phyloP scores from a whole-genome alignment of 805 yeast species.

The Saccharomycopsis lassenensis region DNA sequence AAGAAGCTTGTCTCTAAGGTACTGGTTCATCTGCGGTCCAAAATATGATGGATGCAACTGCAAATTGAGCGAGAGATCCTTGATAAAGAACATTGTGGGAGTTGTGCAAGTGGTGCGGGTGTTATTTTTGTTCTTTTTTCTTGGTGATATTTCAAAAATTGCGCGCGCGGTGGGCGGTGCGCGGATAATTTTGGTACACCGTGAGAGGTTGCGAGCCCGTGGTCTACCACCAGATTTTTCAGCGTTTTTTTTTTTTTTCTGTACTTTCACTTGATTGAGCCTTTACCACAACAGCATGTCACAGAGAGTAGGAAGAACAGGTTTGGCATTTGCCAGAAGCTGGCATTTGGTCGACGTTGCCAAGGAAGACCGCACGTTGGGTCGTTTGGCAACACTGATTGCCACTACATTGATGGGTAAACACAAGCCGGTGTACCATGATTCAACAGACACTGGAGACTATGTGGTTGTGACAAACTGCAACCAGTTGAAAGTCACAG shows the following conservation, averaged over 20 bases:
- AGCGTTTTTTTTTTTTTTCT: no score
- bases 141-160: no score
- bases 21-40: constrained; percentile 97
- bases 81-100: constrained; percentile 35
- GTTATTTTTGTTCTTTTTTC: no score
- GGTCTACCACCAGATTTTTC: no score
- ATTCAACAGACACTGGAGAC: constrained; percentile 81
- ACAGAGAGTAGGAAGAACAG: constrained; percentile 44
- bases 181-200: no score
- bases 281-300: constrained; percentile 28
- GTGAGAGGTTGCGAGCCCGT: no score
- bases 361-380: constrained; percentile 73
- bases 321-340: constrained; percentile 66
- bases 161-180: no score
- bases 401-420: constrained; percentile 91
- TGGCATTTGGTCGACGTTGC: constrained; percentile 97
- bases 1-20: constrained; percentile 74
- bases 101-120: not conserved
- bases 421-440: constrained; percentile 84
- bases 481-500: constrained; percentile 68
- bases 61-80: constrained; percentile 83
- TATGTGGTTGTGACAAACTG: constrained; percentile 96
- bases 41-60: constrained; percentile 95
- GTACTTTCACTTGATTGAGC: no score
- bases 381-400: constrained; percentile 83